Conservation (phyloP, 1,139 yeast genomes). For the Candida anutae region DNA sequence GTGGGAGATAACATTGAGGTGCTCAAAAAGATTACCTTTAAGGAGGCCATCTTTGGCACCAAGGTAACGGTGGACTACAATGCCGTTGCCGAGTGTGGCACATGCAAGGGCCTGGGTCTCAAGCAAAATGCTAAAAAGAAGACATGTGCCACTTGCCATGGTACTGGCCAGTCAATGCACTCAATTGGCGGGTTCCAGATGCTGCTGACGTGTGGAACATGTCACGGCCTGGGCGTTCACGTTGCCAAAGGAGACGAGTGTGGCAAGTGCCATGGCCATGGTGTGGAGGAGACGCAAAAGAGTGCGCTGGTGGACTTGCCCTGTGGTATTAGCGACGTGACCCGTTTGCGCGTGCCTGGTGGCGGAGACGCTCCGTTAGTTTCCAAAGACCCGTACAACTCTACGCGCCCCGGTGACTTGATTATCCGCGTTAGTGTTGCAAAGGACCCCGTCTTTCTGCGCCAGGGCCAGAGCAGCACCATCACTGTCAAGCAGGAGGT, state of each 20-base stretch:
- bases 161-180: slow-evolving; percentile 87
- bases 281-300: slow-evolving; percentile 64
- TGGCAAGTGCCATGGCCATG: slow-evolving; percentile 78
- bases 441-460: slow-evolving; percentile 62
- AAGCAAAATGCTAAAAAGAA: slow-evolving; percentile 68
- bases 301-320: slow-evolving; percentile 78
- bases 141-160: slow-evolving; percentile 85
- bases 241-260: slow-evolving; percentile 69
- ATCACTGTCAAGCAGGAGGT: slow-evolving; percentile 59
- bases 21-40: slow-evolving; percentile 63
- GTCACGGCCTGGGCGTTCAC: slow-evolving; percentile 84
- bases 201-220: slow-evolving; percentile 85
- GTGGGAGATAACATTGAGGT: slow-evolving; percentile 89
- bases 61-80: slow-evolving; percentile 60
- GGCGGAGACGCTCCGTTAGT: slow-evolving; percentile 86
- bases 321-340: slow-evolving; percentile 81
- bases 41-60: slow-evolving; percentile 83
- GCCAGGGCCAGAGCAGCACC: slow-evolving; percentile 46
- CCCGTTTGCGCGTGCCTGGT: slow-evolving; percentile 74
- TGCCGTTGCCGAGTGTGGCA: slow-evolving; percentile 67
- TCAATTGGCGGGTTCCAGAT: slow-evolving; percentile 92
- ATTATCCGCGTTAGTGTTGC: slow-evolving; percentile 72
- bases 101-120: slow-evolving; percentile 83
- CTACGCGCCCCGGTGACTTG: slow-evolving; percentile 75
- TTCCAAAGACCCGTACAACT: slow-evolving; percentile 57